Evolutionary conservation across 768 basidiomycete species (phyloP), one percentile per base, ranked within the genome.

Genomic region (Tremella fuciformis): DNA sequence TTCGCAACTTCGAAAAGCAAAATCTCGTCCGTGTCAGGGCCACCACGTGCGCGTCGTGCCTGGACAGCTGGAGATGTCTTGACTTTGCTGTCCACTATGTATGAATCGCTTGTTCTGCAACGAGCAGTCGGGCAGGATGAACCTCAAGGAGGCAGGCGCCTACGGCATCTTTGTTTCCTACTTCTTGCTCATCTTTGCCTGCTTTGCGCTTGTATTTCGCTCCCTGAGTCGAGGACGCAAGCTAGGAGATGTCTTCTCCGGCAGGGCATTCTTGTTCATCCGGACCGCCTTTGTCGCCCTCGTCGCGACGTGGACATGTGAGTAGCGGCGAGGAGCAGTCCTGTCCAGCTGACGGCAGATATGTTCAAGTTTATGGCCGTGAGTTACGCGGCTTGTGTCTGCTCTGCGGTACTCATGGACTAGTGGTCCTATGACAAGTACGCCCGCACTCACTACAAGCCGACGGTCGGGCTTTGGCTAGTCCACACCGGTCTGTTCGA

Each of bases 391-490:
- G 19, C 8, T 26, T 9, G 29, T 39, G 29, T 38, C 53, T 13
- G 18, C 29, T 11, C 41, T 2, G 13, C 22, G 40, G 26, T 38
- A 25, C 15, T 39, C 18, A 19, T 15, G 24, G 13, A 59, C 21
- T 8, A 83, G 82, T 85, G 84, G 84, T 85, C 84, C 64, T 85
- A 83, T 60, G 25, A 55, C 13, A 74, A 82, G 55, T 82, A 82
- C 65, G 81, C 82, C 55, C 50, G 50, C 9, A 55, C 42, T 19
- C 59, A 60, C 40, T 24, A 34, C 6, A 42, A 34, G 13, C 24
- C 58, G 3, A 57, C 63, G 18, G 50, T 85, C 19, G 78, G 81
- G 3, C 69, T 72, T 8, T 86, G 86, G 86, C 80, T 86, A 1
- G 51, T 75, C 16, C 56, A 82, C 19, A 85, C 85, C 0, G 77